Percentiles rank a stretch among this genome's conserved stretches.
Evolutionary conservation across 768 basidiomycete genomes (phyloP).

Genomic region (Boletus bicolor): DNA sequence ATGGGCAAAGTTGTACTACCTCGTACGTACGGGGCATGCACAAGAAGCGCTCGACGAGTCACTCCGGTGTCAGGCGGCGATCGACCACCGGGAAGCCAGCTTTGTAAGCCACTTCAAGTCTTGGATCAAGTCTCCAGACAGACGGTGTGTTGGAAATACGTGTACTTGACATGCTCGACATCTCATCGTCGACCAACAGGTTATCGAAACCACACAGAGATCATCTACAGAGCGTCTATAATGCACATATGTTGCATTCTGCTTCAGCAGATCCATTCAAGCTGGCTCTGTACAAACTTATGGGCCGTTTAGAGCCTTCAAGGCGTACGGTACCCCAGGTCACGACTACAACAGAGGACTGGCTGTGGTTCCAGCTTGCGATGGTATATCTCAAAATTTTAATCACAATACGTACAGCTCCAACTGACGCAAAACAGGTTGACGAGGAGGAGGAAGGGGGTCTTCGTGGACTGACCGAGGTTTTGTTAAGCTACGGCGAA

Average conservation of each 20-base stretch:
- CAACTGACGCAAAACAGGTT: constrained; percentile 40
- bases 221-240: constrained; percentile 76
- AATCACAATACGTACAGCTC: not conserved
- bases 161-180: not conserved
- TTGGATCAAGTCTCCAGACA: constrained; percentile 79
- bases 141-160: constrained; percentile 48
- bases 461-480: constrained; percentile 69
- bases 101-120: constrained; percentile 81
- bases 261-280: constrained; percentile 93
- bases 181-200: constrained; percentile 33
- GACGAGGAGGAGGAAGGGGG: constrained; percentile 83
- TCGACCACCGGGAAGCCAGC: constrained; percentile 74
- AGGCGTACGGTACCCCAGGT: constrained; percentile 78
- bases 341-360: constrained; percentile 92
- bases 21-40: constrained; percentile 81
- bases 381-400: constrained; percentile 46
- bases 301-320: constrained; percentile 86
- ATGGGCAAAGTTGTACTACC: constrained; percentile 93
- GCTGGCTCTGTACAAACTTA: constrained; percentile 90
- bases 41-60: constrained; percentile 82
- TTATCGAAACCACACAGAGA: constrained; percentile 73
- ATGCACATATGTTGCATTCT: constrained; percentile 86
- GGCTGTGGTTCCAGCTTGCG: constrained; percentile 95
- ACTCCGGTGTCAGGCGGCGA: constrained; percentile 60
- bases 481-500: constrained; percentile 73